Conservation (phyloP, 2,329 filamentous ascomycete genomes). For the Myriosclerotinia duriaeana region DNA sequence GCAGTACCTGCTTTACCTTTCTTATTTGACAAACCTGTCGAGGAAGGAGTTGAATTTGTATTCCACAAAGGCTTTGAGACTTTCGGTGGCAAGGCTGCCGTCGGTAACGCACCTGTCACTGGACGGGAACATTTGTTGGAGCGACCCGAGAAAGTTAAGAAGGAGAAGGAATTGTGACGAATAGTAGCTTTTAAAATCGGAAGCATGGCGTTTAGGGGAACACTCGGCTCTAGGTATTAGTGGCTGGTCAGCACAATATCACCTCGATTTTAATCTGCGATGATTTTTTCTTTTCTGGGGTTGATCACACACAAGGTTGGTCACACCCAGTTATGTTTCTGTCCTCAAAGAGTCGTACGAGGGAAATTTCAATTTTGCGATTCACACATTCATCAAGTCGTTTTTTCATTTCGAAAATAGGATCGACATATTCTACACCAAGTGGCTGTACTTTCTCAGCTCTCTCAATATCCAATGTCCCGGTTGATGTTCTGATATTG, state of each 20-base stretch:
- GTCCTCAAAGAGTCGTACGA: constrained; percentile 11
- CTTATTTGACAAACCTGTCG: constrained; percentile 89
- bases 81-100: constrained; percentile 62
- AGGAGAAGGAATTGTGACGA: constrained; percentile 32
- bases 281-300: constrained; percentile 9
- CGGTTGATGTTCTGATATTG: neutral
- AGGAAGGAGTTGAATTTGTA: constrained; percentile 83
- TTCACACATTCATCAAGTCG: neutral
- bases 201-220: constrained; percentile 23
- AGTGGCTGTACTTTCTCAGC: constrained; percentile 17
- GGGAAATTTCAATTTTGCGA: neutral
- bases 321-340: constrained; percentile 12
- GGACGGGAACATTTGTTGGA: constrained; percentile 52
- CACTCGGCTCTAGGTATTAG: constrained; percentile 17
- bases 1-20: constrained; percentile 81
- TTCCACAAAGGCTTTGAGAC: constrained; percentile 81
- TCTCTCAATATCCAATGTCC: neutral
- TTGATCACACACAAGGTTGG: neutral
- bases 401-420: constrained; percentile 15
- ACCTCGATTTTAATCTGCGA: neutral
- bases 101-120: constrained; percentile 55
- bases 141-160: constrained; percentile 30
- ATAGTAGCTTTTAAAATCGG: constrained; percentile 10
- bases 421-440: constrained; percentile 8
- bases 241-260: constrained; percentile 6